Evolutionary conservation across 805 yeast species (phyloP).

Genomic region (Starmerella apicola): DNA sequence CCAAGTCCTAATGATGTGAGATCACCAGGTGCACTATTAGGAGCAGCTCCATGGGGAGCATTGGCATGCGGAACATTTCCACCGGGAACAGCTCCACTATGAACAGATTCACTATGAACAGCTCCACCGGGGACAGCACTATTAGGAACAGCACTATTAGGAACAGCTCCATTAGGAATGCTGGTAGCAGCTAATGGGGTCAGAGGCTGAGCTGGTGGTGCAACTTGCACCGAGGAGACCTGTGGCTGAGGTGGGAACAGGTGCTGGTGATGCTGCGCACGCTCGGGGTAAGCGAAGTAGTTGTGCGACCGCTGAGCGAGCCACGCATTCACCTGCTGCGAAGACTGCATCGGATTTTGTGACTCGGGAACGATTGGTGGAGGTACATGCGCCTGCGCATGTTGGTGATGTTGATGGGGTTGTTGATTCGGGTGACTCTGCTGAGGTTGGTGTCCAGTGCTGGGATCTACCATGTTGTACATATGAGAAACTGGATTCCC

Average conservation of each 20-base stretch:
- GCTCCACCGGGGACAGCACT: no score
- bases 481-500: neutral
- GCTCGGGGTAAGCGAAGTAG: constrained; percentile 12
- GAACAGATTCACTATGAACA: no score
- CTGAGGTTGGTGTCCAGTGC: neutral
- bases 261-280: constrained; percentile 1
- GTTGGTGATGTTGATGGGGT: neutral
- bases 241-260: constrained; percentile 2
- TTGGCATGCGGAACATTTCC: no score
- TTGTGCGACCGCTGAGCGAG: constrained; percentile 9
- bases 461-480: neutral
- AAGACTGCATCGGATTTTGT: neutral
- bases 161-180: no score
- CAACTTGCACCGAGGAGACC: neutral
- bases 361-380: neutral
- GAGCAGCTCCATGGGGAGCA: neutral
- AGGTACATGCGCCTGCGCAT: neutral
- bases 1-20: neutral
- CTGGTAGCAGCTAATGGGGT: no score
- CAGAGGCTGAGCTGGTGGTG: no score
- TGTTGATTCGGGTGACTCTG: neutral
- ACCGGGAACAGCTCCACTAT: no score
- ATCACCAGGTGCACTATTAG: neutral
- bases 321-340: constrained; percentile 6
- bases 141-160: no score